Evolutionary conservation across 2,329 filamentous ascomycete species (phyloP).

Genomic region (Pezicula rhizophila): DNA sequence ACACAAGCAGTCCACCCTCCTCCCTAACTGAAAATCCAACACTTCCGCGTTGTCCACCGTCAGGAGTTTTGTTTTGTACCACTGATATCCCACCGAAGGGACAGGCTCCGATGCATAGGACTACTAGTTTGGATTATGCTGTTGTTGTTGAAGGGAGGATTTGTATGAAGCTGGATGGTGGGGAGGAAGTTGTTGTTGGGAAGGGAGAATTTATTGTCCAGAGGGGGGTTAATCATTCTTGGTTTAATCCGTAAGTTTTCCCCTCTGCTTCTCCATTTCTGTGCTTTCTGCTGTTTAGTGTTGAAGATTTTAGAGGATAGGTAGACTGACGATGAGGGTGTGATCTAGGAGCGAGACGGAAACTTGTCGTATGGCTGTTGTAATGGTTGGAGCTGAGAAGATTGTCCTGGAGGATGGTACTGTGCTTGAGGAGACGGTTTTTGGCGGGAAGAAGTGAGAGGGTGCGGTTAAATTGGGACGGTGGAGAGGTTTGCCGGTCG

Average conservation of each 20-base stretch:
- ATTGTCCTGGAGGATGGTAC: constrained; percentile 32
- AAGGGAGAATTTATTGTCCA: constrained; percentile 36
- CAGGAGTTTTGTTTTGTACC: constrained; percentile 30
- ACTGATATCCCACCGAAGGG: constrained; percentile 8
- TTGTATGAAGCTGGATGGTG: not conserved
- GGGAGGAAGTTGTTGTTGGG: constrained; percentile 29
- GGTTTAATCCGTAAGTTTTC: constrained; percentile 28
- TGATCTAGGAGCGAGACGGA: constrained; percentile 21
- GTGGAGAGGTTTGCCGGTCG: not conserved
- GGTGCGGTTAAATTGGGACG: not conserved
- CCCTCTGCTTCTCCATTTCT: too few relatives aligned
- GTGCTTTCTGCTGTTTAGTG: too few relatives aligned
- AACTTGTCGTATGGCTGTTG: constrained; percentile 32
- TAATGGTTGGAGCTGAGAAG: constrained; percentile 35
- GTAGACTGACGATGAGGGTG: too few relatives aligned
- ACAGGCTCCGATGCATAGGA: constrained; percentile 35
- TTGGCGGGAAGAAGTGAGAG: constrained; percentile 4
- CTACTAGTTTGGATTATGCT: constrained; percentile 34
- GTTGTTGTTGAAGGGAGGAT: not conserved
- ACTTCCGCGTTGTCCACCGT: constrained; percentile 29
- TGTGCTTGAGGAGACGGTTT: constrained; percentile 27
- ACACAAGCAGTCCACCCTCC: constrained; percentile 5
- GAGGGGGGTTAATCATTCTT: constrained; percentile 38
- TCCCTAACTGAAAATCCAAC: not conserved
- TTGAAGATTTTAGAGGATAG: too few relatives aligned